Evolutionary conservation across 2,329 filamentous ascomycete species (phyloP), one percentile per base, ranked within the genome.

Genomic region (Fusarium odoratissimum): DNA sequence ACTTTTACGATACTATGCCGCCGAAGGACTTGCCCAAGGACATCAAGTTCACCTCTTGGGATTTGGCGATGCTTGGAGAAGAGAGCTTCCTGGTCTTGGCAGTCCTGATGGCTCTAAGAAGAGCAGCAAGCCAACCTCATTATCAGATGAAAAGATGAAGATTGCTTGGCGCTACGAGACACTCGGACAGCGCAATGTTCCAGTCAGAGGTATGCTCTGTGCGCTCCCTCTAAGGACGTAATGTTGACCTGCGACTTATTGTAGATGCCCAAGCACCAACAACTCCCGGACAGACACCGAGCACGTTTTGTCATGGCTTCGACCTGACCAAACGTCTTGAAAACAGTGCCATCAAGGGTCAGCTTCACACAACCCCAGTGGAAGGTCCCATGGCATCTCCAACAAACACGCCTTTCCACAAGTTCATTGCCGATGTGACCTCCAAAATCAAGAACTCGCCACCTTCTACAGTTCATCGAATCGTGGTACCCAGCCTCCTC

Each of bases 151-250:
- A 71, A 95, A 92, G 82, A 98, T 99, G 96, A 98, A 97, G 84
- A 99, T 99, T 84, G 96, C 96, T 7, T 99, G 96, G 96, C 89
- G 96, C 81, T 99, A 99, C 83, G 95, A 98, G 82, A 89, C 91
- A 38, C 82, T 98, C 59, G 92, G 93, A 21, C 92, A 82, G 61
- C 75, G 92, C 73, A 91, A 91, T 75, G 90, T 90, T 45, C 87
- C 86, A 66, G 83, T 86, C 58, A 88, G 90, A 91, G 91, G 92
- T 92, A 86, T 82, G 88, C 79, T 63, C 42, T 41, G 23, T 21
- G 30, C 13, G 7, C 16, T 35, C 44, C 28, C 28, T 38, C 41
- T 5, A 14, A 41, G 17, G 17, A 25, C 23, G 23, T 38, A 44
- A n/a, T 33, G 28, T 38, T 74, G 31, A 74, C 31, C 19, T 14